Evolutionary conservation across 306 rosid genomes (phyloP), one percentile per base, ranked within the genome.

Genomic region (Inga oerstediana): DNA sequence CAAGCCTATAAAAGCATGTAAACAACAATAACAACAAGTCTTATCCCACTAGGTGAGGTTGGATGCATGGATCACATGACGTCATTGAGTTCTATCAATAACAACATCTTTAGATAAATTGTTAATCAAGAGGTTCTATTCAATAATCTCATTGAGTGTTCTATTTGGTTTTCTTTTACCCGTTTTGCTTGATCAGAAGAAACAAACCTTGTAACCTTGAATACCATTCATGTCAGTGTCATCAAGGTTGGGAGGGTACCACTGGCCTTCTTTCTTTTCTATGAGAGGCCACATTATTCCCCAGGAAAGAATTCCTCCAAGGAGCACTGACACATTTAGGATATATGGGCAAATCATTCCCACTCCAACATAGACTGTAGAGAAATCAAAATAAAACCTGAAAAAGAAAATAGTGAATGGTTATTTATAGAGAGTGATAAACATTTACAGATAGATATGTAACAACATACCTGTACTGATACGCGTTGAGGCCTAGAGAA

Each of bases 291-390:
- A 89, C 92, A 89, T 89, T 54, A 89, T 0, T 20, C 92, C 92
- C 88, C 88, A 89, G 35, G 90, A 89, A 77, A 89, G 71, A 77
- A 89, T 86, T 84, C 92, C 92, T 77, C 92, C 90, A 34, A 89
- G 78, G 41, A 89, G 89, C 51, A 84, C 84, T 76, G 92, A 89
- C 82, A 86, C 78, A 46, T 89, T 89, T 77, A 89, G 82, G 87
- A 86, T 89, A 78, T 89, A 80, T 10, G 92, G 92, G 81, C 92
- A 89, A 79, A 89, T 89, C 92, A 89, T 89, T 77, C 92, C 90
- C 41, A 89, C 90, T 82, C 92, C 92, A 84, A 89, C 32, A 54
- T 89, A 89, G n/a, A 85, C 66, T 80, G 90, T 78, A 44, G 90
- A 82, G 74, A 89, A 89, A 84, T 89, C 90, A 82, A 89, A 89